Base-by-base conservation (phyloP, 805 yeast genomes). In the Nakazawaea wyomingensis region DNA sequence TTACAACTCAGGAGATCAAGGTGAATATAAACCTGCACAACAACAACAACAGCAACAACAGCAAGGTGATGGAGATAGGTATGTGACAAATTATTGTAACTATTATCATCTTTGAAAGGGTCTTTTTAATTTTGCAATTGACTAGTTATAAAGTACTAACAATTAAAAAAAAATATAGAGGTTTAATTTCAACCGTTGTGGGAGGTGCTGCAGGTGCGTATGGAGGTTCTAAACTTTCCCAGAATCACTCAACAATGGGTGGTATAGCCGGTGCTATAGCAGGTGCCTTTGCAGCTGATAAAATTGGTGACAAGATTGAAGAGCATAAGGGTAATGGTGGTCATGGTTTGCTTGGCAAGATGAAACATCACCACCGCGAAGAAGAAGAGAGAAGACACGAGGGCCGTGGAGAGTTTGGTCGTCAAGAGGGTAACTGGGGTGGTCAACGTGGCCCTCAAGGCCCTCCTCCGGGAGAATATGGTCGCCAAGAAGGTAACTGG, bases 121-220 rank as follows among this genome's bases (percentile, higher is more conserved):
- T 3, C 19, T 32, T 32, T 17, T 32, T 9, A n/a, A 38, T 4
- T 10, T 8, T 24, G 10, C 27, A 10, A 8, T 24, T 20, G n/a
- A 30, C 29, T 19, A 29, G 30, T 27, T 27, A n/a, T n/a, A n/a
- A n/a, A n/a, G n/a, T n/a, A n/a, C n/a, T n/a, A n/a, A n/a, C 27
- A 27, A 37, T 14, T 37, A 13, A 2, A 5, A 3, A n/a, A n/a
- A n/a, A n/a, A n/a, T n/a, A n/a, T 24, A 63, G 72, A 57, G 75
- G 77, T 36, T 53, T 72, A 36, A 48, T 70, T 10, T 58, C 77
- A 18, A 64, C 72, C 22, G 54, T 74, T 21, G 60, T 64, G 13
- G 80, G 81, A 53, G 79, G 75, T 49, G 68, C 69, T 44, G 75
- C 72, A 34, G 80, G 80, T 56, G 80, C 76, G 16, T 65, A 58